Base-by-base conservation (phyloP, 805 yeast genomes). In the Lachancea quebecensis region DNA sequence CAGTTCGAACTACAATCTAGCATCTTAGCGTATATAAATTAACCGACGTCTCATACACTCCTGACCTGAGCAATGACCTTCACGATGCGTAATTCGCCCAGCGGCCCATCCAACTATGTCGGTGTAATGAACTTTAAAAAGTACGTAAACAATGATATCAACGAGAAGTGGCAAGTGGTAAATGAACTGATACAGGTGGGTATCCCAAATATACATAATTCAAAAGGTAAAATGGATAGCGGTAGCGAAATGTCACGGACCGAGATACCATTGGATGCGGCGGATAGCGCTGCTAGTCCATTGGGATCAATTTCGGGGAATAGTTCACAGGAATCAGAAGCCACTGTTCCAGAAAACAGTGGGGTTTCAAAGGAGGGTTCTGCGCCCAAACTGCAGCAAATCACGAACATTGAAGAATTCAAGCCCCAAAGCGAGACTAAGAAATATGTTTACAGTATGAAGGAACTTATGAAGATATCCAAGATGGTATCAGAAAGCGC, bases 401-500 rank as follows among this genome's bases (percentile, higher is more conserved):
- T 33, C 8, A 9, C 37, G 14, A 33, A 40, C 25, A 34, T 40
- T 12, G 43, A 40, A 29, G 46, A 35, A 10, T 46, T 29, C 35
- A 50, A 32, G 30, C 51, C 60, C 53, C 25, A 34, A 8, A 35
- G 37, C 14, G 33, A 41, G 6, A 39, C 44, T 15, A 59, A 57
- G 38, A 39, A 40, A 32, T 48, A 51, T 38, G 42, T 53, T 3
- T 63, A 63, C 50, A 55, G 60, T 35, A 56, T 60, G 30, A 55
- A 60, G 36, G 67, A 63, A 45, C 45, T 63, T 30, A 16, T 56
- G 18, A 41, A 47, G 8, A 42, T 52, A 4, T 48, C 52, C 9
- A 49, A 51, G 17, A 39, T 58, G 42, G 36, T 60, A 1, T 38
- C 58, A 40, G 35, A 58, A 2, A 59, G 65, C 6, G 57, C 61